phyloP scores from a whole-genome alignment of 23 red algal genomes.

The Chondrus crispus region DNA sequence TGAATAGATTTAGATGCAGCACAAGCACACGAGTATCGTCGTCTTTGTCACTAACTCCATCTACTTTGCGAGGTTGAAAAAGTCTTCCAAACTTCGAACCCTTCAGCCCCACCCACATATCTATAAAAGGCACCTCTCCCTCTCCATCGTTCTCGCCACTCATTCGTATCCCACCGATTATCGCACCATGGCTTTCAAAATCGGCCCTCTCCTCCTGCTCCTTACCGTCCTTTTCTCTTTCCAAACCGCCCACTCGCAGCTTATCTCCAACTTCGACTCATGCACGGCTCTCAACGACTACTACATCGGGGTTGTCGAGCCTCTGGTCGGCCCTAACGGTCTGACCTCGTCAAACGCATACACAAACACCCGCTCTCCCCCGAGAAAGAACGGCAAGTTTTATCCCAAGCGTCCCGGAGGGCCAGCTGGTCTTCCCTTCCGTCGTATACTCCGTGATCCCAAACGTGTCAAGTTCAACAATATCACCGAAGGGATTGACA shows the following conservation, averaged over 20 bases:
- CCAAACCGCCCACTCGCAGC: neutral
- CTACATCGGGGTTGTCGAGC: conserved; percentile 32
- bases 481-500: conserved; percentile 23
- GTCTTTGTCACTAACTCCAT: too few species aligned
- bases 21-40: too few species aligned
- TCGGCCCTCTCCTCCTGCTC: neutral
- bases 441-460: conserved; percentile 24
- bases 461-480: conserved; percentile 12
- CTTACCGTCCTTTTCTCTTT: neutral
- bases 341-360: conserved; percentile 53
- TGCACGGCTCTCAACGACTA: conserved; percentile 49
- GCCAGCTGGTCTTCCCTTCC: conserved; percentile 42
- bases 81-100: too few species aligned
- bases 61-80: too few species aligned
- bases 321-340: conserved; percentile 51
- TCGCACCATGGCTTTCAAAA: neutral
- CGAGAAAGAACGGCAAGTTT: neutral
- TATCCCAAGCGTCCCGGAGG: conserved; percentile 40
- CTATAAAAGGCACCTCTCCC: too few species aligned
- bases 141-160: too few species aligned
- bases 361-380: neutral
- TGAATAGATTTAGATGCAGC: too few species aligned
- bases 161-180: neutral
- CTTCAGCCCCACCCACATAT: too few species aligned
- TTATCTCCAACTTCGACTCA: conserved; percentile 34